These are phyloP conservation scores for Cytospora paraplurivora DNA, from an alignment of 2,329 filamentous ascomycete species.

Conservation along the genomic window DNA sequence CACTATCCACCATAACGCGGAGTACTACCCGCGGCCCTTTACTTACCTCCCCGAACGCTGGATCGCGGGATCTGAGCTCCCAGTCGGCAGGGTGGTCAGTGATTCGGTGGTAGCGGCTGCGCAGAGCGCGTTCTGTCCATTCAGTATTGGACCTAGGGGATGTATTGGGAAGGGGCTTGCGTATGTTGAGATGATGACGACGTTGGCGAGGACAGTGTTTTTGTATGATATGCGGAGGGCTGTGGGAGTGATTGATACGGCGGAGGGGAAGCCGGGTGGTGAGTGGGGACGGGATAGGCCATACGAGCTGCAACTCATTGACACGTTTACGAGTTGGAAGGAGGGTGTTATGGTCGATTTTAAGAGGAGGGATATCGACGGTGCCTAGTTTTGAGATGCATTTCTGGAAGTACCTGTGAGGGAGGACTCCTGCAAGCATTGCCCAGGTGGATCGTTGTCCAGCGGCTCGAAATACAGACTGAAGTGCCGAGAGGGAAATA, in stretches of 20 bases:
- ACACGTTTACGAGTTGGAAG: slow-evolving; percentile 75
- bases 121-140: slow-evolving; percentile 73
- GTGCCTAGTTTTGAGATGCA: neutral
- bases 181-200: slow-evolving; percentile 66
- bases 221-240: slow-evolving; percentile 61
- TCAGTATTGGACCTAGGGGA: slow-evolving; percentile 68
- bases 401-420: neutral
- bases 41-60: slow-evolving; percentile 66
- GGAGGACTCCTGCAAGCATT: neutral
- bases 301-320: slow-evolving; percentile 68
- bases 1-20: slow-evolving; percentile 66
- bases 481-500: too few species aligned
- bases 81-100: slow-evolving; percentile 43
- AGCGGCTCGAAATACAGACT: too few species aligned
- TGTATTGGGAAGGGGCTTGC: slow-evolving; percentile 74
- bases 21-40: slow-evolving; percentile 63
- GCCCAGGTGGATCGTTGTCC: neutral
- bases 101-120: slow-evolving; percentile 57
- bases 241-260: slow-evolving; percentile 51
- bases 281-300: slow-evolving; percentile 58
- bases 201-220: slow-evolving; percentile 62
- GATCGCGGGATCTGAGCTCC: slow-evolving; percentile 52
- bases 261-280: slow-evolving; percentile 51
- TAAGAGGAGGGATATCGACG: slow-evolving; percentile 36
- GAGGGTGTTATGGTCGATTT: slow-evolving; percentile 71